phyloP scores from a whole-genome alignment of 192 early-diverging fungal genomes.

The Backusella tarrabulga region DNA sequence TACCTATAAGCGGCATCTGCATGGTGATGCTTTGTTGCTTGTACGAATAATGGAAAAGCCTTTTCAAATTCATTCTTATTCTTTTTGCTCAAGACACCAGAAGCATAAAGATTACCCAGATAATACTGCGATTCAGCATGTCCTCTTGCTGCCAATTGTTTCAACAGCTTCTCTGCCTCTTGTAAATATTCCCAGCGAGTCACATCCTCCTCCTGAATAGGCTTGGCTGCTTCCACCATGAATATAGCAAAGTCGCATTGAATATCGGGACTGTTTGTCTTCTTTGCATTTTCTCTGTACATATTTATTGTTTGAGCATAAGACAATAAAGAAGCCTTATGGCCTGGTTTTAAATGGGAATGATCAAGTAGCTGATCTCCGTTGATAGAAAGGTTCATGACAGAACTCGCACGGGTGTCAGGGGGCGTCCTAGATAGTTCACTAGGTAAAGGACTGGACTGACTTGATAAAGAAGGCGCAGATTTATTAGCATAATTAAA shows the following conservation, averaged over 20 bases:
- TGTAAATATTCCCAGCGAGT: conserved; percentile 54
- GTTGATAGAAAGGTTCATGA: conserved; percentile 26
- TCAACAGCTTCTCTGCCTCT: conserved; percentile 65
- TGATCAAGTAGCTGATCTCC: conserved; percentile 46
- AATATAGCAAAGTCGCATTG: conserved; percentile 71
- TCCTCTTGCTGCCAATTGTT: conserved; percentile 55
- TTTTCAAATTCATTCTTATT: conserved; percentile 68
- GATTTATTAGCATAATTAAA: conserved; percentile 11
- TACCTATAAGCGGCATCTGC: conserved; percentile 64
- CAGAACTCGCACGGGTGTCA: conserved; percentile 27
- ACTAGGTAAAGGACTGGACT: conserved; percentile 13
- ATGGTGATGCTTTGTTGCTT: conserved; percentile 69
- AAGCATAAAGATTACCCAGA: conserved; percentile 67
- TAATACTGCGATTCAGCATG: conserved; percentile 69
- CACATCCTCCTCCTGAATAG: conserved; percentile 43
- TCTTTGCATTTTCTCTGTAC: conserved; percentile 67
- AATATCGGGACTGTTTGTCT: conserved; percentile 57
- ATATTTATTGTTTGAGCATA: conserved; percentile 55
- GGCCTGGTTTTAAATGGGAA: conserved; percentile 59
- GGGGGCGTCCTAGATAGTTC: conserved; percentile 18
- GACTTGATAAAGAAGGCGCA: conserved; percentile 14
- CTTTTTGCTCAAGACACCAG: conserved; percentile 59
- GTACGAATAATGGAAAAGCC: conserved; percentile 64
- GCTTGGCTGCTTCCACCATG: conserved; percentile 56
- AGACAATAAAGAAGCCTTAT: conserved; percentile 54